Percentiles rank a stretch among this genome's conserved stretches.
Conservation (phyloP, 2,329 filamentous ascomycete genomes). For the Fusarium sp. region DNA sequence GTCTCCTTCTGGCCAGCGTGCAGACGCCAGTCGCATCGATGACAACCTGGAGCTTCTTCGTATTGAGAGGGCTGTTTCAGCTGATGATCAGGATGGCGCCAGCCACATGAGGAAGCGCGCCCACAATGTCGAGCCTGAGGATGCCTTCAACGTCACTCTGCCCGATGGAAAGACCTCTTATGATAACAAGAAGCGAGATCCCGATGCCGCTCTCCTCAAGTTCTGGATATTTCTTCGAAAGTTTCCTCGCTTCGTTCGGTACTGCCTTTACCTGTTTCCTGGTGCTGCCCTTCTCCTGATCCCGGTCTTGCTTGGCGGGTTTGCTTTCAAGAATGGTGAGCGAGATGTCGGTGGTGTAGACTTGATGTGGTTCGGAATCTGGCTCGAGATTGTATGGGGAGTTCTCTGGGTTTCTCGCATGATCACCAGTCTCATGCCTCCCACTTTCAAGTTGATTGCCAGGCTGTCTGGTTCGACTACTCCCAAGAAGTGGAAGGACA, state of each 20-base stretch:
- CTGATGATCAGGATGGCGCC: constrained; percentile 53
- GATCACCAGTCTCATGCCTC: constrained; percentile 63
- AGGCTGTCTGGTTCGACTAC: constrained; percentile 85
- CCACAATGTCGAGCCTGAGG: constrained; percentile 55
- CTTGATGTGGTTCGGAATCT: constrained; percentile 92
- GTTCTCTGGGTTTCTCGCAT: constrained; percentile 83
- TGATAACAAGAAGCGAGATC: constrained; percentile 46
- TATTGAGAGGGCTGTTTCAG: constrained; percentile 59
- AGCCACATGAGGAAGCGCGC: constrained; percentile 45
- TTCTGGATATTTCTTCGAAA: constrained; percentile 60
- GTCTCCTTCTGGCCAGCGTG: constrained; percentile 46
- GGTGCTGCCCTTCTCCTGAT: constrained; percentile 59
- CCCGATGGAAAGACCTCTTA: constrained; percentile 40
- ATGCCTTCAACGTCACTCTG: constrained; percentile 58
- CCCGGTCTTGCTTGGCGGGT: constrained; percentile 59
- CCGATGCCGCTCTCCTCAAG: constrained; percentile 52
- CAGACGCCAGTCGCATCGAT: constrained; percentile 54
- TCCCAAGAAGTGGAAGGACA: constrained; percentile 91
- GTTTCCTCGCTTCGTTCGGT: constrained; percentile 63
- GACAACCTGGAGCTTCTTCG: constrained; percentile 64
- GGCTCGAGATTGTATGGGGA: constrained; percentile 94
- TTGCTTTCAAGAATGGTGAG: constrained; percentile 52
- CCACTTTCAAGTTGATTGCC: constrained; percentile 64
- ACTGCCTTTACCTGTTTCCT: constrained; percentile 61
- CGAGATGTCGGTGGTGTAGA: constrained; percentile 71